Base-by-base conservation (phyloP, 768 basidiomycete genomes). In the Sistotremastrum niveocremeum region DNA sequence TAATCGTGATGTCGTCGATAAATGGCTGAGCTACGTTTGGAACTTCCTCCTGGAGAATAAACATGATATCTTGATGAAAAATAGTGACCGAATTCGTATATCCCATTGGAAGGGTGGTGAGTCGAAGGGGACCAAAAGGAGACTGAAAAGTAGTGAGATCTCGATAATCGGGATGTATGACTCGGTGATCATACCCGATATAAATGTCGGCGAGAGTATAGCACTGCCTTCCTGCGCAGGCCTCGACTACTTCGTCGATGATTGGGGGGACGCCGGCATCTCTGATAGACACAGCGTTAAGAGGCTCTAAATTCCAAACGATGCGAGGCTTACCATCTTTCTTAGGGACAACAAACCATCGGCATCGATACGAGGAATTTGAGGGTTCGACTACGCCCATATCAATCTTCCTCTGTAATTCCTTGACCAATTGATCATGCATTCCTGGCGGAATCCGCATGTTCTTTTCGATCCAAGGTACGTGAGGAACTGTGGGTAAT, bases 81-180 rank as follows among this genome's bases (percentile, higher is more conserved):
- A 70, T 65, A 0, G 61, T 62, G 0, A 64, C 58, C 0, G 60
- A 63, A 29, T 71, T 70, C 0, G 69, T 69, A 36, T 56, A 67
- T 0, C 69, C 72, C 65, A 67, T 68, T 0, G 67, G 67, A 0
- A 71, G 49, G 0, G 56, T 54, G 1, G 56, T 57, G 0, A 70
- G 54, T 0, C 58, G 50, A 0, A 66, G 46, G 0, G 59, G 50
- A 1, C 67, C 65, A 4, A 66, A 55, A 0, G 64, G 67, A 0
- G 61, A 65, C 45, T 64, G 59, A 51, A 72, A 73, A 0, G 64
- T 67, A 0, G 68, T 72, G 6, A 66, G 50, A 34, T 71, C 65
- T 5, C 59, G 42, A 0, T 60, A 69, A 3, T 49, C 48, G n/a
- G 53, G 52, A 8, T 56, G 49, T 0, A 69, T 47, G 0, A 49